Base-by-base conservation (phyloP, 345 rosid species). In the Erysimum cheiranthoides region DNA sequence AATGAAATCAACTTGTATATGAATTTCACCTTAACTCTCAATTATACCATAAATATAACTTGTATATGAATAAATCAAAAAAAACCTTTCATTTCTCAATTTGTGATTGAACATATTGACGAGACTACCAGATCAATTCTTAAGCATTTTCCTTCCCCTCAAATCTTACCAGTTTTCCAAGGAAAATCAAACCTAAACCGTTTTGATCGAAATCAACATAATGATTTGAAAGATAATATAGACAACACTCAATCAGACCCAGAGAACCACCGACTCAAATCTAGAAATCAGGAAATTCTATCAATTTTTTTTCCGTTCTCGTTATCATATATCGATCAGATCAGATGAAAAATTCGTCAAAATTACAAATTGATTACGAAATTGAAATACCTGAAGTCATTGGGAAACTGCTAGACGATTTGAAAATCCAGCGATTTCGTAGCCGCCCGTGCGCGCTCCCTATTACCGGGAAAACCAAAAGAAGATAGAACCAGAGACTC, bases 381-480 rank as follows among this genome's bases (percentile, higher is more conserved):
- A 61, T n/a, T 21, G 18, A 9, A 36, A 35, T 62, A 70, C 75
- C 80, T 70, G 80, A 77, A 70, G 66, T 63, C 80, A 76, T 74
- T n/a, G n/a, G n/a, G 70, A 67, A 75, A 51, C 66, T 66, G 73
- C 0, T 6, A 14, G 58, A 74, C 4, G 66, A 60, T 60, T 13
- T 16, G 28, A 63, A 73, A 54, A 42, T 40, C 43, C 17, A 17
- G 59, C 42, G 62, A 40, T 49, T 68, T 60, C 38, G 52, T 75
- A 51, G 56, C 70, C 79, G 31, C 79, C 43, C 61, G 67, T 70
- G 74, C 47, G 65, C 35, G 68, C 16, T 63, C 50, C 68, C 74
- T 39, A 21, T 60, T 68, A 68, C 79, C 70, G 79, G 70, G 61
- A 69, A 75, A 67, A 42, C 25, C 25, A 11, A 25, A 61, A 43